Evolutionary conservation across 208 protist genomes (phyloP).

Genomic region (Acanthamoeba divionensis): DNA sequence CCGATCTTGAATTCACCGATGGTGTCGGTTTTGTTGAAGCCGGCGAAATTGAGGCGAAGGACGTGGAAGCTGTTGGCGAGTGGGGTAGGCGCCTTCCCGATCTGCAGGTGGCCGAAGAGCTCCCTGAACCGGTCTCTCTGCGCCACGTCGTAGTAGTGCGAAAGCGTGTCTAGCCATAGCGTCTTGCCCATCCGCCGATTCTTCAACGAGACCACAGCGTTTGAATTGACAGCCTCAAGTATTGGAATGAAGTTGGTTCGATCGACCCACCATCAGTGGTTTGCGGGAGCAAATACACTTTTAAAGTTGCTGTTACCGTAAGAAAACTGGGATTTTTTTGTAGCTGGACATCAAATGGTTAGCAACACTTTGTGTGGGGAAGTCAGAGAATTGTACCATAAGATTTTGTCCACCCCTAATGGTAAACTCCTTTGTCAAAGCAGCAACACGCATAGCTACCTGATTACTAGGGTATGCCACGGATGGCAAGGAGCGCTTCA

Average conservation of each 20-base stretch:
- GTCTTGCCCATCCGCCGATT: constrained; percentile 3
- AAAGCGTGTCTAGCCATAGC: neutral
- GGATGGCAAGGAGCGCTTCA: neutral
- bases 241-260: neutral
- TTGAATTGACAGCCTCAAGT: neutral
- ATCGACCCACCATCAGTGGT: neutral
- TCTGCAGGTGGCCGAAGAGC: constrained; percentile 48
- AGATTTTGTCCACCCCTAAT: neutral
- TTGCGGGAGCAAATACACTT: neutral
- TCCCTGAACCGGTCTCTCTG: neutral
- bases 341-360: neutral
- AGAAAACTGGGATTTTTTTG: neutral
- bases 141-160: neutral
- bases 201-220: constrained; percentile 30
- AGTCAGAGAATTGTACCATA: neutral
- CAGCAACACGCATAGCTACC: neutral
- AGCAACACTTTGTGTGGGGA: neutral
- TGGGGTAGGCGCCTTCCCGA: neutral
- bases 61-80: constrained; percentile 42
- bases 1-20: neutral
- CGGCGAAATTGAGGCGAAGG: neutral
- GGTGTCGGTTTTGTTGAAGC: neutral
- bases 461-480: neutral
- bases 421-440: neutral
- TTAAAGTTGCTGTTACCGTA: neutral